Evolutionary conservation across 495 filamentous ascomycete species (phyloP).

Genomic region (Penicillium alfredii): DNA sequence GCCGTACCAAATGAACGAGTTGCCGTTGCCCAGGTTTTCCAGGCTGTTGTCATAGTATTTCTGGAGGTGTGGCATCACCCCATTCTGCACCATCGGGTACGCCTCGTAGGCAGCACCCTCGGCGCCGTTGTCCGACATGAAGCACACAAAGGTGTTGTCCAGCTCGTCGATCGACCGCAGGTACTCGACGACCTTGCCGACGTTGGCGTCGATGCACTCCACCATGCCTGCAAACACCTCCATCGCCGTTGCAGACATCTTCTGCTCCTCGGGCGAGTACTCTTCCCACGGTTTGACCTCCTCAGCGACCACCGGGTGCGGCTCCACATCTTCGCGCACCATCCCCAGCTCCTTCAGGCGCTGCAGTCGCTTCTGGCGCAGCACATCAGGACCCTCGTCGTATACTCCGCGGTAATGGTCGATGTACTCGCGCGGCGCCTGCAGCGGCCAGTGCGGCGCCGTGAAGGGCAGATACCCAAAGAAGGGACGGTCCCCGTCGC

Average conservation of each 20-base stretch:
- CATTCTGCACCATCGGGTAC: constrained; percentile 48
- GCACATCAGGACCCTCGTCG: constrained; percentile 49
- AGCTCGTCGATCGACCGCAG: constrained; percentile 51
- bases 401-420: constrained; percentile 51
- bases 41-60: constrained; percentile 59
- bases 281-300: constrained; percentile 50
- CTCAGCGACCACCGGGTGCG: constrained; percentile 49
- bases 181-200: constrained; percentile 53
- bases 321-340: constrained; percentile 43
- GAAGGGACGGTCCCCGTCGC: constrained; percentile 47
- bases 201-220: constrained; percentile 55
- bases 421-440: constrained; percentile 48
- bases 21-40: constrained; percentile 54
- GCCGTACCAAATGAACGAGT: constrained; percentile 62
- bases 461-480: constrained; percentile 56
- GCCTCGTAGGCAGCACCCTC: constrained; percentile 58
- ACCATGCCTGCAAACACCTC: constrained; percentile 62
- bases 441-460: constrained; percentile 58
- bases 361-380: constrained; percentile 45
- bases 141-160: constrained; percentile 59
- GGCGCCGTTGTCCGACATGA: constrained; percentile 62
- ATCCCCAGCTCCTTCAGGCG: constrained; percentile 49
- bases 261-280: constrained; percentile 44
- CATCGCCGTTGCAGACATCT: constrained; percentile 50
- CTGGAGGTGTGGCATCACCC: constrained; percentile 47